Conservation (phyloP, 2,329 filamentous ascomycete species). For the Penicillium brasilianum region DNA sequence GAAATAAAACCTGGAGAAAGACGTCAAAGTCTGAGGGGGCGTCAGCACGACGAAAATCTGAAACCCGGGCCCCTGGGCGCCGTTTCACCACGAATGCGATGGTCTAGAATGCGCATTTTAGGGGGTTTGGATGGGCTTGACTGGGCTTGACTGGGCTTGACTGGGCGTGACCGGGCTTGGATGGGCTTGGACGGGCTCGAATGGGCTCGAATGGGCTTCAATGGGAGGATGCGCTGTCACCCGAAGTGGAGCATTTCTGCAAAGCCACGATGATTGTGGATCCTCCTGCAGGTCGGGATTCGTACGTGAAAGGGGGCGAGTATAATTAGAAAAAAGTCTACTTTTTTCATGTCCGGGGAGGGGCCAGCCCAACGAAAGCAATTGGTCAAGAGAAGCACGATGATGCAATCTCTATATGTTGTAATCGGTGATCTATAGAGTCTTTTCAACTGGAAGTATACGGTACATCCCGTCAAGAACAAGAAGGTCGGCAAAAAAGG, state of each 20-base stretch:
- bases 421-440: neutral
- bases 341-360: neutral
- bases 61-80: conserved; percentile 19
- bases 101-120: neutral
- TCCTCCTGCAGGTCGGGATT: neutral
- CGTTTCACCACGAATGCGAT: conserved; percentile 21
- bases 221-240: neutral
- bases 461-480: no score
- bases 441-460: neutral
- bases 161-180: no score
- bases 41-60: conserved; percentile 8
- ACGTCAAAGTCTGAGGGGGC: neutral
- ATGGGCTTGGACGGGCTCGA: conserved; percentile 1
- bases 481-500: no score
- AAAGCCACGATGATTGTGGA: conserved; percentile 7
- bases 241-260: neutral
- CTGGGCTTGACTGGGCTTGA: neutral
- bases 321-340: neutral
- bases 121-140: neutral
- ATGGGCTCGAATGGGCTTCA: neutral
- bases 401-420: neutral
- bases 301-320: conserved; percentile 2
- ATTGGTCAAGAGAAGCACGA: neutral
- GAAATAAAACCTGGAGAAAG: conserved; percentile 5
- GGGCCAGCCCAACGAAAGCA: neutral